Evolutionary conservation across 345 rosid genomes (phyloP).

Genomic region (Sisymbrium irio): DNA sequence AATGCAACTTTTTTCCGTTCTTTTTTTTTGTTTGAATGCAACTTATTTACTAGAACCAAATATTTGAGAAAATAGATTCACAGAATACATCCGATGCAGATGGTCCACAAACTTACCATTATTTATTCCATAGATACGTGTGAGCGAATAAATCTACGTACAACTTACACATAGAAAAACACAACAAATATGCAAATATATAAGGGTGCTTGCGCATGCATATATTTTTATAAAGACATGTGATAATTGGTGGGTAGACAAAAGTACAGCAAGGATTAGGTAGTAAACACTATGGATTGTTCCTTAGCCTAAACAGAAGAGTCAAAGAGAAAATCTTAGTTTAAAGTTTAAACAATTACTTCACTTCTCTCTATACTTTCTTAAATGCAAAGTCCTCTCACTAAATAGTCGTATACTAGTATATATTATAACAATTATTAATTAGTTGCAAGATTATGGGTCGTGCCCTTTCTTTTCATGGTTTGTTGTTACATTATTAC

Average conservation of each 20-base stretch:
- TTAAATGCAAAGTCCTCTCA: slow-evolving; percentile 11
- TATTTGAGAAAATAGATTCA: slow-evolving; percentile 29
- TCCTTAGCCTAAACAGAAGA: slow-evolving; percentile 38
- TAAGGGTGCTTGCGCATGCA: slow-evolving; percentile 32
- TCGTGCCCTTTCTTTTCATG: slow-evolving; percentile 16
- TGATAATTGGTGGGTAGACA: slow-evolving; percentile 38
- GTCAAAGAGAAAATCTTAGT: slow-evolving; percentile 43
- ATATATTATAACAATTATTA: neutral
- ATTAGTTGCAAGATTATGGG: slow-evolving; percentile 27
- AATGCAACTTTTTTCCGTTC: slow-evolving; percentile 17
- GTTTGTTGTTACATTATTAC: slow-evolving; percentile 23
- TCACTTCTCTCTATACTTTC: slow-evolving; percentile 9
- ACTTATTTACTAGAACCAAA: slow-evolving; percentile 29
- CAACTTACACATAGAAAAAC: slow-evolving; percentile 27
- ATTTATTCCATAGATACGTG: slow-evolving; percentile 35
- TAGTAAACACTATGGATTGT: slow-evolving; percentile 39
- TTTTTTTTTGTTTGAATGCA: slow-evolving; percentile 15
- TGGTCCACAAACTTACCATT: slow-evolving; percentile 33
- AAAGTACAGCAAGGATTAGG: slow-evolving; percentile 41
- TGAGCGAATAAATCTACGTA: slow-evolving; percentile 32
- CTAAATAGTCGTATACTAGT: slow-evolving; percentile 6
- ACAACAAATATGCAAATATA: slow-evolving; percentile 16
- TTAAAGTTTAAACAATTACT: slow-evolving; percentile 24
- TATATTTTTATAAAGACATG: slow-evolving; percentile 31
- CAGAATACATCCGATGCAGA: slow-evolving; percentile 30